Percentiles rank a stretch among this genome's conserved stretches.
Conservation (phyloP, 257 asterid genomes). For the Eustoma russellianum region DNA sequence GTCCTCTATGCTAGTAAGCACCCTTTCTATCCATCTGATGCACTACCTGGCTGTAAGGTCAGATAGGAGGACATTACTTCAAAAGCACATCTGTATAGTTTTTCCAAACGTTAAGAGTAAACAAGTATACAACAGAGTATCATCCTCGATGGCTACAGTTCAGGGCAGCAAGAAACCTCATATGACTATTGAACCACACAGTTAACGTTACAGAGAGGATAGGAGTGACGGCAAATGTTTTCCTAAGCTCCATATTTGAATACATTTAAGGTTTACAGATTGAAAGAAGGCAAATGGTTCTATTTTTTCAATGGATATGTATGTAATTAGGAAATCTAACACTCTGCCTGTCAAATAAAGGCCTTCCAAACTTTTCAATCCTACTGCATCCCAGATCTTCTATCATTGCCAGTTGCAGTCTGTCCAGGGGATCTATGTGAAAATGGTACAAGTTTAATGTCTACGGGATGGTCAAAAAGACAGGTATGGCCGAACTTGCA, state of each 20-base stretch:
- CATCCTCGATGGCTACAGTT: too few species aligned
- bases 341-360: neutral
- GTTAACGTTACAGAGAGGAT: neutral
- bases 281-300: neutral
- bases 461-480: constrained; percentile 27
- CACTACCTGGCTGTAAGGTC: neutral
- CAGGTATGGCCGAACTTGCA: constrained; percentile 32
- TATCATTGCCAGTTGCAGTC: neutral
- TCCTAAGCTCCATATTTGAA: neutral
- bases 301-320: neutral
- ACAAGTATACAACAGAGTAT: too few species aligned
- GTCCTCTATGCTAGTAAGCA: too few species aligned
- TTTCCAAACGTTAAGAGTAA: too few species aligned
- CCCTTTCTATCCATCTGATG: neutral
- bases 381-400: constrained; percentile 6
- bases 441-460: constrained; percentile 2
- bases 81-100: too few species aligned
- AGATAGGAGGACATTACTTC: too few species aligned
- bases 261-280: neutral
- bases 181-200: too few species aligned
- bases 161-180: too few species aligned
- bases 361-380: neutral
- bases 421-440: constrained; percentile 6
- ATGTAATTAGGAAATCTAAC: neutral
- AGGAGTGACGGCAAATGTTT: neutral